These are phyloP conservation scores for Psidium friedrichsthalianum DNA, from an alignment of 345 rosid species.

Conservation along the genomic window DNA sequence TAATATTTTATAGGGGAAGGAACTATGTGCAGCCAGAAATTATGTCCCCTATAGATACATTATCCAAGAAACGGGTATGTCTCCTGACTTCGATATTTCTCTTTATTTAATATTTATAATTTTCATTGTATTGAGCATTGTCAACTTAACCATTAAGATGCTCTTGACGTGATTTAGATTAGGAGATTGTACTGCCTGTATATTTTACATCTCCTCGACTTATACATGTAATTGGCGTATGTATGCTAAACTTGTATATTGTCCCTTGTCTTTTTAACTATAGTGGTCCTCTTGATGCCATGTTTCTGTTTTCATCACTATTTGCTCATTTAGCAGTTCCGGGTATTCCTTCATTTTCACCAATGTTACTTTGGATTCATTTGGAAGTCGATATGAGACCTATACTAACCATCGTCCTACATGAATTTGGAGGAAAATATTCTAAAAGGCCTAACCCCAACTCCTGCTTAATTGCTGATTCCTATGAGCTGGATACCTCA, in stretches of 20 bases:
- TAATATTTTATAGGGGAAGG: constrained; percentile 75
- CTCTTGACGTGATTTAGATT: neutral
- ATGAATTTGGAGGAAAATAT: neutral
- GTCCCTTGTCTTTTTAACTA: neutral
- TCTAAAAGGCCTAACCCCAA: neutral
- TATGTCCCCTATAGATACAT: constrained; percentile 82
- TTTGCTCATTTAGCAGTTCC: neutral
- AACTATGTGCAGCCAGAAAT: constrained; percentile 81
- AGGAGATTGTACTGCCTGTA: neutral
- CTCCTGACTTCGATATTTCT: neutral
- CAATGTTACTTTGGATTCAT: neutral
- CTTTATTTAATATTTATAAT: neutral
- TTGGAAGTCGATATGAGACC: neutral
- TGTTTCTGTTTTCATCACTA: neutral
- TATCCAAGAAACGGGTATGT: constrained; percentile 71
- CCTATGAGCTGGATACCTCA: neutral
- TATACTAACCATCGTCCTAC: neutral
- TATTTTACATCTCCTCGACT: neutral
- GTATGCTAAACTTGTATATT: neutral
- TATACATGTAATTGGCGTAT: neutral
- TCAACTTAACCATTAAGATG: neutral
- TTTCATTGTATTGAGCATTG: neutral
- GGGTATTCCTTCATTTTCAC: neutral
- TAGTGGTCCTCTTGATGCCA: neutral
- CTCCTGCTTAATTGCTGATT: neutral